These are phyloP conservation scores for Furcasterigmium furcatum DNA, from an alignment of 2,329 filamentous ascomycete species.

Conservation along the genomic window DNA sequence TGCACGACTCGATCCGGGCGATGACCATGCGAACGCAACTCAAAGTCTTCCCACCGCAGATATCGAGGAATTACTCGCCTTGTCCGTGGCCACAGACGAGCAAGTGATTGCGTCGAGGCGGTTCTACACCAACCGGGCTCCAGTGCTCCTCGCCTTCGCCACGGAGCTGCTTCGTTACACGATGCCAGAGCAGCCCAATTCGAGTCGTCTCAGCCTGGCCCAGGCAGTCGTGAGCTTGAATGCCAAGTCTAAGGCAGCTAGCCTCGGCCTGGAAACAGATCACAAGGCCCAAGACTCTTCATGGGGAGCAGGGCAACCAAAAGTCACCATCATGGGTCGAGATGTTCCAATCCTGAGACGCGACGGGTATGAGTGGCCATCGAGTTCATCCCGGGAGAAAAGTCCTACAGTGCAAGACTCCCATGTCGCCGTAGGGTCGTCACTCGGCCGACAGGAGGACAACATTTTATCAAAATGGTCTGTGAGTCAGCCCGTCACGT, in stretches of 20 bases:
- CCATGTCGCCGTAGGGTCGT: conserved; percentile 10
- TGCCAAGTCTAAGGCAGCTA: conserved; percentile 72
- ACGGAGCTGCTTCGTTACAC: conserved; percentile 72
- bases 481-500: conserved; percentile 45
- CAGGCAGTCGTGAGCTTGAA: conserved; percentile 84
- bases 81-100: conserved; percentile 58
- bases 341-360: conserved; percentile 74
- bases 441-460: conserved; percentile 10
- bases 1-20: conserved; percentile 1
- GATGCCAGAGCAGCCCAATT: conserved; percentile 81
- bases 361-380: conserved; percentile 45
- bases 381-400: neutral
- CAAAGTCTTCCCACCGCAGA: conserved; percentile 34
- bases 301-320: conserved; percentile 73
- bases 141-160: conserved; percentile 77
- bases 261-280: conserved; percentile 66
- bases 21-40: conserved; percentile 11
- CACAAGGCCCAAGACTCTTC: conserved; percentile 65
- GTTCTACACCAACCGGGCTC: conserved; percentile 75
- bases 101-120: conserved; percentile 53
- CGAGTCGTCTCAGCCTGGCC: conserved; percentile 77
- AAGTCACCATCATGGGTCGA: conserved; percentile 68
- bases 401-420: conserved; percentile 6
- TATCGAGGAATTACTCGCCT: conserved; percentile 57
- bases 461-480: conserved; percentile 36